Evolutionary conservation across 2,329 filamentous ascomycete species (phyloP).

Genomic region (Thelonectria blattea): DNA sequence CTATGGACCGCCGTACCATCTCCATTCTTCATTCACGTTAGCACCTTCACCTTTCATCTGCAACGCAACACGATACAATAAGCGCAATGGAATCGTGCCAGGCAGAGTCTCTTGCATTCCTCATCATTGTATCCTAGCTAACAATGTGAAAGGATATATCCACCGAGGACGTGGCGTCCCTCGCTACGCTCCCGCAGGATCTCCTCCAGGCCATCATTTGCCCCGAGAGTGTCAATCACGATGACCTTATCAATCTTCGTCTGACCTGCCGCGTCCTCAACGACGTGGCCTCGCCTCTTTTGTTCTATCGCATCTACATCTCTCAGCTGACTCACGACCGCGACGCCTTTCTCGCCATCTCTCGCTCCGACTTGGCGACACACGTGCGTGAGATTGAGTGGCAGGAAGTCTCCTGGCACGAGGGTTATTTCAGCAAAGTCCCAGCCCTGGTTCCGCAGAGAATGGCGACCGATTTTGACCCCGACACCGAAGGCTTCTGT

Average conservation of each 20-base stretch:
- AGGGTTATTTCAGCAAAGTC: not conserved
- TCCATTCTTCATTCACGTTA: too few relatives aligned
- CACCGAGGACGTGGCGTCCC: not conserved
- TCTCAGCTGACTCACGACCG: slow-evolving; percentile 1
- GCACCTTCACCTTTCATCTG: too few relatives aligned
- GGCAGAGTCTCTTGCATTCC: too few relatives aligned
- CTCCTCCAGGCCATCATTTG: not conserved
- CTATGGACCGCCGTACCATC: too few relatives aligned
- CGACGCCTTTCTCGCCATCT: slow-evolving; percentile 4
- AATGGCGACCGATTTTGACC: not conserved
- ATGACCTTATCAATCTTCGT: not conserved
- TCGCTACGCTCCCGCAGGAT: not conserved
- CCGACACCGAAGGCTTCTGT: not conserved
- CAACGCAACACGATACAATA: too few relatives aligned
- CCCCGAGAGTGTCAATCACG: not conserved
- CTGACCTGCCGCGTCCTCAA: not conserved
- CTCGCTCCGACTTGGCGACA: not conserved
- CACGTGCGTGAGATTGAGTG: slow-evolving; percentile 4
- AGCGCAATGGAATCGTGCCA: too few relatives aligned
- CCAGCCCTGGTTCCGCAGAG: not conserved
- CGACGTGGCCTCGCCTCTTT: not conserved
- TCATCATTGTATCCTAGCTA: too few relatives aligned
- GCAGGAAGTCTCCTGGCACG: slow-evolving; percentile 3
- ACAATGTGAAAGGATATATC: too few relatives aligned
- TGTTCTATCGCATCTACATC: slow-evolving; percentile 3